A percentile compares a stretch with the other conserved stretches of the same genome.
Conservation (phyloP, 2,329 filamentous ascomycete species). For the Sclerotinia minor region DNA sequence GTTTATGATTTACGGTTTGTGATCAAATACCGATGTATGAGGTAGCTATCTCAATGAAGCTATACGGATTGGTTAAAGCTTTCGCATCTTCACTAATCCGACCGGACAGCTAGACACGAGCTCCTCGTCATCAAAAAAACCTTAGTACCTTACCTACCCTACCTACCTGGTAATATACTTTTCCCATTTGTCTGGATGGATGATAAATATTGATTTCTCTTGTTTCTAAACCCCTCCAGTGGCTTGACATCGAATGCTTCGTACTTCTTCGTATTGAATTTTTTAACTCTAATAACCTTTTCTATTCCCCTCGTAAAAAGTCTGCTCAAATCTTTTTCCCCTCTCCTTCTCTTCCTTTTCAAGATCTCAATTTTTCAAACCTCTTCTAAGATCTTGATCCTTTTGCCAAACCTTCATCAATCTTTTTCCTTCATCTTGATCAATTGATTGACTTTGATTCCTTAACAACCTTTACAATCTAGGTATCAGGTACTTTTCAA, state of each 20-base stretch:
- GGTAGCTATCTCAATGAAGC: background rate
- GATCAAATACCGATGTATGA: background rate
- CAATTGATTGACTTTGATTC: background rate
- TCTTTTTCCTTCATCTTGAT: background rate
- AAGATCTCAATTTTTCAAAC: too few relatives aligned
- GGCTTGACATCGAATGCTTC: conserved; percentile 11
- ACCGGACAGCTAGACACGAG: background rate
- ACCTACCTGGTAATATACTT: background rate
- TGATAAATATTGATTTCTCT: conserved; percentile 2
- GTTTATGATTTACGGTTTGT: background rate
- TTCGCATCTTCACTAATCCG: background rate
- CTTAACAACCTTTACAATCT: background rate
- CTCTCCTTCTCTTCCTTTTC: background rate
- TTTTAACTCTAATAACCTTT: background rate
- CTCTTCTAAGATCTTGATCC: background rate
- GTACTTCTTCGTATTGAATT: background rate
- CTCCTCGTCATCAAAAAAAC: conserved; percentile 11
- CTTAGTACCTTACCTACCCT: background rate
- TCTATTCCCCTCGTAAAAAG: background rate
- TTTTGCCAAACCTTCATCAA: background rate
- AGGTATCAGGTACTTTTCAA: background rate
- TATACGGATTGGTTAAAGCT: background rate
- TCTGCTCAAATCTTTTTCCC: background rate
- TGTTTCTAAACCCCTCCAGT: conserved; percentile 2
- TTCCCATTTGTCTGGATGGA: background rate